These are phyloP conservation scores for Boeremia exigua DNA, from an alignment of 2,329 filamentous ascomycete genomes.

Conservation along the genomic window DNA sequence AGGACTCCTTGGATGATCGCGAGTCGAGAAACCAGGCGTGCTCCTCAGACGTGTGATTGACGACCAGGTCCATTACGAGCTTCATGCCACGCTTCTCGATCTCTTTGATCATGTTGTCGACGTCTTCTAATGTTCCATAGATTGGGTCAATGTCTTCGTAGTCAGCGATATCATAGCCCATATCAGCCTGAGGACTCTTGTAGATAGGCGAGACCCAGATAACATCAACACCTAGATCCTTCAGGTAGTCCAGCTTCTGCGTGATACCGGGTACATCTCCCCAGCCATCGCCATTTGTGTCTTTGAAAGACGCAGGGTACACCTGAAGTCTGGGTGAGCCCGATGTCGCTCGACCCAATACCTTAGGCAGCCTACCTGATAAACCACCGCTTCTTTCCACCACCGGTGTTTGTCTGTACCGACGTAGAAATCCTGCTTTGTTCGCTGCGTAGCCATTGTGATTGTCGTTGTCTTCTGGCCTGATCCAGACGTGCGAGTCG, in stretches of 20 bases:
- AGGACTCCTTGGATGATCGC: conserved; percentile 52
- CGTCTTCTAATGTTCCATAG: conserved; percentile 49
- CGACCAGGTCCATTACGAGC: conserved; percentile 50
- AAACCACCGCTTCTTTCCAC: conserved; percentile 68
- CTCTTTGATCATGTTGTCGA: conserved; percentile 47
- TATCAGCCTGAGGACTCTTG: conserved; percentile 54
- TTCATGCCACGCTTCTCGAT: conserved; percentile 47
- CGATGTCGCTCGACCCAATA: background rate
- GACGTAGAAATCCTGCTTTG: conserved; percentile 34
- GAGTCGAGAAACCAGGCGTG: conserved; percentile 66
- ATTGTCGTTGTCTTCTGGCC: background rate
- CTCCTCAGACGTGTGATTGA: conserved; percentile 51
- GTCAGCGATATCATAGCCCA: conserved; percentile 51
- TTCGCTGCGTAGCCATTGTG: conserved; percentile 7
- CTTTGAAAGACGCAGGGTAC: conserved; percentile 66
- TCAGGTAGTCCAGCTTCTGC: conserved; percentile 61
- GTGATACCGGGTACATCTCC: conserved; percentile 65
- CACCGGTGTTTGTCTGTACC: conserved; percentile 51
- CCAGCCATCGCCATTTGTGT: conserved; percentile 62
- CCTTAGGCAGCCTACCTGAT: conserved; percentile 50
- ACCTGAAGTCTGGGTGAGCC: conserved; percentile 44
- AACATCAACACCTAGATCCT: conserved; percentile 53
- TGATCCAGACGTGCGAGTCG: background rate
- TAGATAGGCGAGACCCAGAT: conserved; percentile 52
- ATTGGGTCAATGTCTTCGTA: conserved; percentile 49